A percentile compares a stretch with the other conserved stretches of the same genome.
Evolutionary conservation across 2,329 filamentous ascomycete genomes (phyloP).

Genomic region (Epichloe sylvatica): DNA sequence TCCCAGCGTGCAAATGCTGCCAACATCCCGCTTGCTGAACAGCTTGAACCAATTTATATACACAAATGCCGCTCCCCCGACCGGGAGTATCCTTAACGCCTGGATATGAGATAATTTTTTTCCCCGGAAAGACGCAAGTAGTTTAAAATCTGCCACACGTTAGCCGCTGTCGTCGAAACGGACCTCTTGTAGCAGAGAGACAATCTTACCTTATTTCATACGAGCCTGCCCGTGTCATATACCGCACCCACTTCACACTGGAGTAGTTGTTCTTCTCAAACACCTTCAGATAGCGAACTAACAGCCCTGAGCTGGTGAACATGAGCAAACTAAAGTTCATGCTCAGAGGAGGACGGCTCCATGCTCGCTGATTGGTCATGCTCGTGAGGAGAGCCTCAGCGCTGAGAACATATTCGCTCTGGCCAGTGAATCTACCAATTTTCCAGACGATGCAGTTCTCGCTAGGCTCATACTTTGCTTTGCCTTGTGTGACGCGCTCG

Average conservation of each 20-base stretch:
- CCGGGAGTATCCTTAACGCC: slow-evolving; percentile 3
- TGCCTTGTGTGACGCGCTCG: slow-evolving; percentile 86
- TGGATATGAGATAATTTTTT: background rate
- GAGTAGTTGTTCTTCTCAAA: slow-evolving; percentile 99
- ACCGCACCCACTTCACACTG: slow-evolving; percentile 97
- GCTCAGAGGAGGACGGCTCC: slow-evolving; percentile 85
- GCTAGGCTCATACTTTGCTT: slow-evolving; percentile 95
- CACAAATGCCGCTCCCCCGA: slow-evolving; percentile 1
- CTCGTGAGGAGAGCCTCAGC: slow-evolving; percentile 86
- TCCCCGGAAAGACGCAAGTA: background rate
- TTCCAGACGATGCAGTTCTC: slow-evolving; percentile 99
- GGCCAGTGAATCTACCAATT: slow-evolving; percentile 95
- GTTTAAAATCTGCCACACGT: slow-evolving; percentile 20
- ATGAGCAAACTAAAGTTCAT: slow-evolving; percentile 89
- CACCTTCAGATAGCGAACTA: slow-evolving; percentile 92
- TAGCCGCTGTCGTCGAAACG: slow-evolving; percentile 4
- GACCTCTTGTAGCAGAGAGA: background rate
- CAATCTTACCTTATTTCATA: slow-evolving; percentile 74
- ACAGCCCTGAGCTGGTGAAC: slow-evolving; percentile 88
- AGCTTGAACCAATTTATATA: background rate
- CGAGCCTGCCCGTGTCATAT: slow-evolving; percentile 95
- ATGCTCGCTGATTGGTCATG: slow-evolving; percentile 97
- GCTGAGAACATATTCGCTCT: slow-evolving; percentile 87
- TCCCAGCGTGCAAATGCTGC: background rate
- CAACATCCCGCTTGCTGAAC: background rate